Conservation (phyloP, 257 asterid species). For the Solanum commersonii region DNA sequence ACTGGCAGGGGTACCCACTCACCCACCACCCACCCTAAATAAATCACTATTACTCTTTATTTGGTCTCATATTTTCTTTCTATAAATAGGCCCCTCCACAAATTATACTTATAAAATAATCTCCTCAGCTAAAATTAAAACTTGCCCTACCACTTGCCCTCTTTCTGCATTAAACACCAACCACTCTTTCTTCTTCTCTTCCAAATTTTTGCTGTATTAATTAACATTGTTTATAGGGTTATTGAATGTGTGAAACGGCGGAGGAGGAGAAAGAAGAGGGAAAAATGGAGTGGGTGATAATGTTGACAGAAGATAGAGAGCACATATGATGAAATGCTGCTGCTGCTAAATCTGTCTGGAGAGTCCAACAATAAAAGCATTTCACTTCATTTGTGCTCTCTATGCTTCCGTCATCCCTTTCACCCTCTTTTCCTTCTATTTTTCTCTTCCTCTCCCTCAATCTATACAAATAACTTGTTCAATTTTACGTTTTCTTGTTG, state of each 20-base stretch:
- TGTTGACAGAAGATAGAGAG: constrained; percentile 51
- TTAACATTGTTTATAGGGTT: background rate
- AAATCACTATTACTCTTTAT: background rate
- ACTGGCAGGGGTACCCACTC: background rate
- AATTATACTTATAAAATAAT: background rate
- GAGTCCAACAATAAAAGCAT: constrained; percentile 14
- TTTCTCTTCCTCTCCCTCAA: background rate
- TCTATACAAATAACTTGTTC: background rate
- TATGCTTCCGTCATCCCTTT: constrained; percentile 57
- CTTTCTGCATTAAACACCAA: background rate
- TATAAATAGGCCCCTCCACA: background rate
- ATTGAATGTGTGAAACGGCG: background rate
- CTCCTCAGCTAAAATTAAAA: background rate
- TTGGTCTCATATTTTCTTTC: background rate
- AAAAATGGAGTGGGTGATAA: background rate
- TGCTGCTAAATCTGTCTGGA: constrained; percentile 19
- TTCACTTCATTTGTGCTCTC: constrained; percentile 65
- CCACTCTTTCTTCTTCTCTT: background rate
- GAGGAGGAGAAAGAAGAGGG: background rate
- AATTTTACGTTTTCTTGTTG: background rate
- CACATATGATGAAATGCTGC: constrained; percentile 34
- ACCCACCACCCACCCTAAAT: background rate
- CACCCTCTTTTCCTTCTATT: background rate
- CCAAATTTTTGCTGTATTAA: background rate
- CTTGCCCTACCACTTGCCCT: no score